phyloP scores from a whole-genome alignment of 83 land plant genomes.

The Thuja plicata region DNA sequence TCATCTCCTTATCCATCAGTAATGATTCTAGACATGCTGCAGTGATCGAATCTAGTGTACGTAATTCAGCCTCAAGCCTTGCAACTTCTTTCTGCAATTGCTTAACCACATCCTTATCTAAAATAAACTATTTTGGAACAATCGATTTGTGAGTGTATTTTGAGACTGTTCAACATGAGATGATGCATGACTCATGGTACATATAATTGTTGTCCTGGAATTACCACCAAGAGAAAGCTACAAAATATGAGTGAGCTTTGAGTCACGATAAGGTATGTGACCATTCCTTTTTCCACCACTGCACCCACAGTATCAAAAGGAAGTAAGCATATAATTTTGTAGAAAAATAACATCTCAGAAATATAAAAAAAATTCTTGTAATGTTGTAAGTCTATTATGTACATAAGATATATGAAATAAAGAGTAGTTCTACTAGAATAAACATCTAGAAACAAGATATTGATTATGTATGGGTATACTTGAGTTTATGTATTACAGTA shows the following conservation, averaged over 20 bases:
- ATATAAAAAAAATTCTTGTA: neutral
- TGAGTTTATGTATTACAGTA: slow-evolving; percentile 95
- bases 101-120: slow-evolving; percentile 88
- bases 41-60: no score
- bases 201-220: no score
- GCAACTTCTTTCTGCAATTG: no score
- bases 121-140: slow-evolving; percentile 66
- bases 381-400: neutral
- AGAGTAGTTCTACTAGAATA: no score
- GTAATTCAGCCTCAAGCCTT: no score
- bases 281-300: no score
- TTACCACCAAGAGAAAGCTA: no score
- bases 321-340: no score
- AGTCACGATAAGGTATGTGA: no score
- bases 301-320: no score
- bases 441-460: neutral
- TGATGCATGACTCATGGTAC: no score
- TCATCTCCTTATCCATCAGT: slow-evolving; percentile 69
- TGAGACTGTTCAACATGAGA: slow-evolving; percentile 93
- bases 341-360: neutral
- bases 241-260: no score
- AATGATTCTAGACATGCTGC: slow-evolving; percentile 38
- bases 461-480: slow-evolving; percentile 36
- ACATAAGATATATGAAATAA: neutral
- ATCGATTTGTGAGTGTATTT: slow-evolving; percentile 52